phyloP scores from a whole-genome alignment of 108 stramenopile genomes.

The Epithemia pelagica region DNA sequence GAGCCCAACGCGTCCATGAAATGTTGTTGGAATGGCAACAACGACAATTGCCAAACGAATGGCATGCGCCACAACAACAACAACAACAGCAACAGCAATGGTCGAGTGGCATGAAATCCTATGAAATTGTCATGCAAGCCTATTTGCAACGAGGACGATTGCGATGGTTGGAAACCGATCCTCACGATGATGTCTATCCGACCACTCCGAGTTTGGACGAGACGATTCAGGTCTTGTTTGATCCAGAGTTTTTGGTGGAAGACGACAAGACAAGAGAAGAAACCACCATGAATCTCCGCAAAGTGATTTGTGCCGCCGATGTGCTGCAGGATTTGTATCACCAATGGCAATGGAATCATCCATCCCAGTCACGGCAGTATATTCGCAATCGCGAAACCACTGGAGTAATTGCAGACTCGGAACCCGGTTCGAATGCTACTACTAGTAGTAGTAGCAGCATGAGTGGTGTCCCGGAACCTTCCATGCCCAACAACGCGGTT shows the following conservation, averaged over 20 bases:
- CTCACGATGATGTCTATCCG: not conserved
- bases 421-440: not conserved
- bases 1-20: not conserved
- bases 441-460: no score
- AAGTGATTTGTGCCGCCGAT: no score
- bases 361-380: no score
- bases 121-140: slow-evolving; percentile 33
- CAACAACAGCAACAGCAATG: slow-evolving; percentile 13
- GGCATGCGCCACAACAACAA: not conserved
- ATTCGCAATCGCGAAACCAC: not conserved
- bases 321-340: not conserved
- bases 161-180: slow-evolving; percentile 30
- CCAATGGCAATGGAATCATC: not conserved
- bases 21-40: not conserved
- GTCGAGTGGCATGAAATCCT: slow-evolving; percentile 18
- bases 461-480: no score
- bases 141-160: slow-evolving; percentile 29
- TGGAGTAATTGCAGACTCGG: not conserved
- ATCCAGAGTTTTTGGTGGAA: not conserved
- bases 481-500: no score
- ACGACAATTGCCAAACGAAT: no score
- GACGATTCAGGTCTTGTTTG: slow-evolving; percentile 7
- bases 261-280: not conserved
- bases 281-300: not conserved
- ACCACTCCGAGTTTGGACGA: not conserved